Evolutionary conservation across 2,329 filamentous ascomycete species (phyloP).

Genomic region (Epichloe hybrida): DNA sequence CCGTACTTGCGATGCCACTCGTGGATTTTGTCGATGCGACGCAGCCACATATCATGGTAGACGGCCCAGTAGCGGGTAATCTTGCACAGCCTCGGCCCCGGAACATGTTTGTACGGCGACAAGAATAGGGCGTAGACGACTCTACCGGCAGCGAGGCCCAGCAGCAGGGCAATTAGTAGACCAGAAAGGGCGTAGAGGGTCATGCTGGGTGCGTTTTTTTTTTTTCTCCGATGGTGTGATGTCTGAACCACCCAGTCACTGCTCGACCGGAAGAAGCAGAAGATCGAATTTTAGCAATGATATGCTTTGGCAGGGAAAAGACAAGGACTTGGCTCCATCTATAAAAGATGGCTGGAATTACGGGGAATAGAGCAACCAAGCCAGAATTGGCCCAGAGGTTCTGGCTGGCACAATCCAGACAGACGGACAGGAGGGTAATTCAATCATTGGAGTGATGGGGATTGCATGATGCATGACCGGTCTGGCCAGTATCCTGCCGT

Average conservation of each 20-base stretch:
- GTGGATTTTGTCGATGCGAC: neutral
- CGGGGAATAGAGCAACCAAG: too few relatives aligned
- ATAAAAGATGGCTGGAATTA: too few relatives aligned
- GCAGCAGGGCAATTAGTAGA: neutral
- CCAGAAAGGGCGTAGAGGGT: neutral
- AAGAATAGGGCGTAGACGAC: slow-evolving; percentile 1
- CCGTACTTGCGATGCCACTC: slow-evolving; percentile 4
- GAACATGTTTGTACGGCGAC: slow-evolving; percentile 1
- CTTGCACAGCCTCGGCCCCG: slow-evolving; percentile 2
- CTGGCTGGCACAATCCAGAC: too few relatives aligned
- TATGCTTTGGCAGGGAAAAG: too few relatives aligned
- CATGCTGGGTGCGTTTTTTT: neutral
- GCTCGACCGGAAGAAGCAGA: neutral
- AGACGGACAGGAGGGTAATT: too few relatives aligned
- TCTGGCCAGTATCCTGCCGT: too few relatives aligned
- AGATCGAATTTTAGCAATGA: too few relatives aligned
- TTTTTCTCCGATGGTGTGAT: neutral
- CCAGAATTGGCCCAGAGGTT: too few relatives aligned
- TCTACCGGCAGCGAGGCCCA: neutral
- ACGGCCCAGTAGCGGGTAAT: slow-evolving; percentile 3
- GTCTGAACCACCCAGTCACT: neutral
- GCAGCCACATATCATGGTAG: slow-evolving; percentile 3
- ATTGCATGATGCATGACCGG: too few relatives aligned
- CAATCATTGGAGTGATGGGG: too few relatives aligned
- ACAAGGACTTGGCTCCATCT: too few relatives aligned